Evolutionary conservation across 176 grass and related monocot genomes (phyloP).

Genomic region (Triticum monococcum): DNA sequence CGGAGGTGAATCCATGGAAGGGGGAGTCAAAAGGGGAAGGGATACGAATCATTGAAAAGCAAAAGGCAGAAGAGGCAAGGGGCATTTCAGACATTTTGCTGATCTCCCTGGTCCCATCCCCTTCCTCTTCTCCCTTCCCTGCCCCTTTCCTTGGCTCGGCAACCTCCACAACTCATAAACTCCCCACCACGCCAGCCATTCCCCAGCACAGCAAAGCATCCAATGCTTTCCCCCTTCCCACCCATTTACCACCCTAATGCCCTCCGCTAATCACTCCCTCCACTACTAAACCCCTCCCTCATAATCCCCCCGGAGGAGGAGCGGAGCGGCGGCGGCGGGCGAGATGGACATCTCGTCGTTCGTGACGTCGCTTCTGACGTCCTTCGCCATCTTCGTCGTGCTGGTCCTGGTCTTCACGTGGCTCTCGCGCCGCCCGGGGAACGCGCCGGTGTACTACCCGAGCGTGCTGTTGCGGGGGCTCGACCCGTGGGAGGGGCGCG

Average conservation of each 20-base stretch:
- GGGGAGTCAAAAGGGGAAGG: too few relatives aligned
- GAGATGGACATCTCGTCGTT: conserved; percentile 80
- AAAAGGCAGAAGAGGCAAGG: too few relatives aligned
- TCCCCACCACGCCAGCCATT: not conserved
- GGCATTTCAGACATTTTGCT: not conserved
- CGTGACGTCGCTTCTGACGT: conserved; percentile 76
- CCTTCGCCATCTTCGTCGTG: conserved; percentile 69
- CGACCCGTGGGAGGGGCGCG: conserved; percentile 61
- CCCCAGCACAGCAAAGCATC: conserved; percentile 40
- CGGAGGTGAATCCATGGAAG: too few relatives aligned
- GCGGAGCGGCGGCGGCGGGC: not conserved
- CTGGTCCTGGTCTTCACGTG: conserved; percentile 71
- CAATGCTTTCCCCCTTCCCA: conserved; percentile 42
- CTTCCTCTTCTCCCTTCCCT: too few relatives aligned
- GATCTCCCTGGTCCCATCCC: too few relatives aligned
- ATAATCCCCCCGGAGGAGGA: not conserved
- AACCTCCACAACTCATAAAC: not conserved
- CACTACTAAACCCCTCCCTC: conserved; percentile 2
- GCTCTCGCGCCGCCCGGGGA: conserved; percentile 71
- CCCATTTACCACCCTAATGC: conserved; percentile 15
- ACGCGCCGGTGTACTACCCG: conserved; percentile 89
- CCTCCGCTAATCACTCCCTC: not conserved
- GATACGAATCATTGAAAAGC: too few relatives aligned
- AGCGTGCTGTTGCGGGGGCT: conserved; percentile 64
- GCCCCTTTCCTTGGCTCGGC: not conserved